Conservation (phyloP, 306 rosid genomes). For the Parietaria judaica region DNA sequence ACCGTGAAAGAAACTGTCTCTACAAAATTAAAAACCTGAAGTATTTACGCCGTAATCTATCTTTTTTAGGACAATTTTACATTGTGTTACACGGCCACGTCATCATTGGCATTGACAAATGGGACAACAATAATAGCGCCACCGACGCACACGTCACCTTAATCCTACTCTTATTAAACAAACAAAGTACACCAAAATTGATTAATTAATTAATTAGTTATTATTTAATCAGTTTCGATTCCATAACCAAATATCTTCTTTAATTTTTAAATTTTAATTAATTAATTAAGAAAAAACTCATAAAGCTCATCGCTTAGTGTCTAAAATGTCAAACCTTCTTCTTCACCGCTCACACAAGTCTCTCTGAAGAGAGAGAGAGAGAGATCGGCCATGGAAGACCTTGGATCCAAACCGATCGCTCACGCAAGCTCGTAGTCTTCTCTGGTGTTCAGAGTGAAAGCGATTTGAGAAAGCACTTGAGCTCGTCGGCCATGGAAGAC, state of each 20-base stretch:
- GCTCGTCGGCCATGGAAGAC: conserved; percentile 25
- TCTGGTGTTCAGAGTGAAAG: conserved; percentile 1
- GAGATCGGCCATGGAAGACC: conserved; percentile 8
- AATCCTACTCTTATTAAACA: background rate
- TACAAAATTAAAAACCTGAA: no score
- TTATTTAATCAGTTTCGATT: no score
- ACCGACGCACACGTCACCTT: conserved; percentile 11
- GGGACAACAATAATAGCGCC: background rate
- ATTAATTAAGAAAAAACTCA: background rate
- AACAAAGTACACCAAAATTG: no score
- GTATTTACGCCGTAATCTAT: no score
- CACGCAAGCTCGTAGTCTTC: conserved; percentile 22
- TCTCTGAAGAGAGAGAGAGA: conserved; percentile 2
- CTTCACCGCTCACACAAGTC: background rate
- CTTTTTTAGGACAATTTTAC: background rate
- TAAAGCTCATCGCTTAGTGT: background rate
- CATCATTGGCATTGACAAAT: background rate
- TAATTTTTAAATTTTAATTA: background rate
- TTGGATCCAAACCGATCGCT: conserved; percentile 61
- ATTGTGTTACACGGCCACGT: no score
- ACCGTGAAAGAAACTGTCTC: no score
- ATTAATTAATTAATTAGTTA: no score
- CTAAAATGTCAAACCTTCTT: background rate
- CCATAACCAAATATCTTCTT: background rate
- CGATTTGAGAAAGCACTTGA: no score